Conservation (phyloP, 129 eudicot species). For the Flaveria brownii region DNA sequence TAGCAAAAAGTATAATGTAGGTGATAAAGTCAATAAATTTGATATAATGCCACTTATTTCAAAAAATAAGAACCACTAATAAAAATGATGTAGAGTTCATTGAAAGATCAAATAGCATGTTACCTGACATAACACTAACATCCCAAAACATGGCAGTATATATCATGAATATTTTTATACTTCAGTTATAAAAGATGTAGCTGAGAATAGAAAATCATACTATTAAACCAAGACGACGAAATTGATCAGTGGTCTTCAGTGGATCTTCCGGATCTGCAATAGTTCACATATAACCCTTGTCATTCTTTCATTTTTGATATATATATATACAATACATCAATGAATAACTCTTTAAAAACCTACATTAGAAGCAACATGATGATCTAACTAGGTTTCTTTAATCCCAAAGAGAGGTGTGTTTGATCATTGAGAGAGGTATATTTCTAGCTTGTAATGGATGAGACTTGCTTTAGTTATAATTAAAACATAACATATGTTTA, state of each 20-base stretch:
- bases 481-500: background rate
- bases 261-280: slow-evolving; percentile 94
- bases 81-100: background rate
- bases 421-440: background rate
- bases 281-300: slow-evolving; percentile 11
- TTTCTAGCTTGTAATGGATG: background rate
- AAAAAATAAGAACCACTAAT: background rate
- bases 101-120: background rate
- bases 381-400: background rate
- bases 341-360: background rate
- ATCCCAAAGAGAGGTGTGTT: background rate
- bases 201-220: slow-evolving; percentile 45
- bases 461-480: background rate
- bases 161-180: background rate
- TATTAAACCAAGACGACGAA: slow-evolving; percentile 87
- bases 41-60: background rate
- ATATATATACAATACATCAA: background rate
- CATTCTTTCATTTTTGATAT: background rate
- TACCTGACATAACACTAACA: background rate
- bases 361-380: background rate
- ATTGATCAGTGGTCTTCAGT: slow-evolving; percentile 92
- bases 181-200: background rate
- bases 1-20: background rate
- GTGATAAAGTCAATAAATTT: background rate
- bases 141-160: background rate